Conservation (phyloP, 495 filamentous ascomycete genomes). For the Penicillium atrosanguineum region DNA sequence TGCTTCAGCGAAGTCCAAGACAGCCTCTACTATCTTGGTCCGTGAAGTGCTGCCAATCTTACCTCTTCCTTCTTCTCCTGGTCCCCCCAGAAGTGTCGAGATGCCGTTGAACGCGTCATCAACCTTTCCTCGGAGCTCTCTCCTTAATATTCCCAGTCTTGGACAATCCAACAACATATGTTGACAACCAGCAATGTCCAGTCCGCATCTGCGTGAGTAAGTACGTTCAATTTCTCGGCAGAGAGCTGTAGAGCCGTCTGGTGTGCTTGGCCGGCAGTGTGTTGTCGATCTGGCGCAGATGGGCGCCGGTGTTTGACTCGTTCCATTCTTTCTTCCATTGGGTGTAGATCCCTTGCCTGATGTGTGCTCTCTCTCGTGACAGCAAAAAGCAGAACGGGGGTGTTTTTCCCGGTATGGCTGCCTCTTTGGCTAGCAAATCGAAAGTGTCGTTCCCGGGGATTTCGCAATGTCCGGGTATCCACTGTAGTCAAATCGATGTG, state of each 20-base stretch:
- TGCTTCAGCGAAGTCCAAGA: conserved; percentile 29
- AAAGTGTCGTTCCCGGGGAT: no score
- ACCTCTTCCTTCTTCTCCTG: conserved; percentile 24
- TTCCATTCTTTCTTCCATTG: conserved; percentile 18
- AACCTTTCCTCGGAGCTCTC: conserved; percentile 15
- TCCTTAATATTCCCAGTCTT: conserved; percentile 7
- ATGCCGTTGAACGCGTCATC: conserved; percentile 24
- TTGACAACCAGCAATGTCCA: conserved; percentile 4
- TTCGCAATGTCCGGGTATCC: no score
- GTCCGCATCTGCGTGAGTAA: conserved; percentile 20
- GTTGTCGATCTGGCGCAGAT: conserved; percentile 15
- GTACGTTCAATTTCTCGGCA: conserved; percentile 14
- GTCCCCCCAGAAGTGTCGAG: conserved; percentile 24
- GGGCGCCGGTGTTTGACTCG: conserved; percentile 3
- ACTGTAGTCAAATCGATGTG: no score
- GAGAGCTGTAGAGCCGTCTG: conserved; percentile 12
- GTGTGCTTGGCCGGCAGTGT: conserved; percentile 15
- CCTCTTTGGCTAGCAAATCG: no score
- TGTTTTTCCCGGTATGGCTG: no score
- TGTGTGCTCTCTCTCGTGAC: no score
- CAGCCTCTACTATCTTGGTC: conserved; percentile 19
- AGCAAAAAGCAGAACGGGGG: no score
- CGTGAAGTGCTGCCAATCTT: conserved; percentile 18
- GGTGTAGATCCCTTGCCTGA: background rate
- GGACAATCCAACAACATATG: conserved; percentile 18